phyloP scores from a whole-genome alignment of 495 filamentous ascomycete genomes.

The Xylaria scruposa region DNA sequence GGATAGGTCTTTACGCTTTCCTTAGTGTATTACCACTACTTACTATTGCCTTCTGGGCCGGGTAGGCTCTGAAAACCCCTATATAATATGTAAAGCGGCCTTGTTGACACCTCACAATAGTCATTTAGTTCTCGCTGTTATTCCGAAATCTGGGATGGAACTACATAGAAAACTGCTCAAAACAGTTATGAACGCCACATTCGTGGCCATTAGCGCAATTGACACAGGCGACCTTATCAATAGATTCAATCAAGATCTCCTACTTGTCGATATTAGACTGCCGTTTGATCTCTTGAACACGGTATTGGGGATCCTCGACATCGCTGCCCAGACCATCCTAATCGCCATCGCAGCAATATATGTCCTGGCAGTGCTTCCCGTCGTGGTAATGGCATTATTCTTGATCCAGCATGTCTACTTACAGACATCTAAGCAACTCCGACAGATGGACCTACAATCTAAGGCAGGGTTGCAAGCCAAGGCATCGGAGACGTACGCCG shows the following conservation, averaged over 20 bases:
- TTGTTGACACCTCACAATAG: not conserved
- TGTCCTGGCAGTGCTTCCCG: slow-evolving; percentile 28
- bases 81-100: not conserved
- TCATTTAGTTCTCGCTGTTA: slow-evolving; percentile 19
- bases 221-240: slow-evolving; percentile 25
- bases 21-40: slow-evolving; percentile 10
- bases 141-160: slow-evolving; percentile 24
- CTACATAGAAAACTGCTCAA: slow-evolving; percentile 24
- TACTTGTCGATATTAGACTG: slow-evolving; percentile 29
- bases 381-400: slow-evolving; percentile 42
- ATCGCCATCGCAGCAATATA: slow-evolving; percentile 24
- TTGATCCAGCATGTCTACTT: slow-evolving; percentile 55
- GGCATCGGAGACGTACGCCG: slow-evolving; percentile 45
- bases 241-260: slow-evolving; percentile 30
- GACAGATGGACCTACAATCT: slow-evolving; percentile 59
- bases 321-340: slow-evolving; percentile 15
- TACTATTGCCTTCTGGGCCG: slow-evolving; percentile 10
- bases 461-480: slow-evolving; percentile 53
- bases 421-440: slow-evolving; percentile 56
- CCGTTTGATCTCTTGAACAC: slow-evolving; percentile 28
- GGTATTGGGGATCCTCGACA: slow-evolving; percentile 20
- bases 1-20: slow-evolving; percentile 28
- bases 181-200: slow-evolving; percentile 27
- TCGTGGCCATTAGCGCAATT: slow-evolving; percentile 17
- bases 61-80: not conserved